Conservation (phyloP, 2,329 filamentous ascomycete species). For the Ophiocordyceps robertsii region DNA sequence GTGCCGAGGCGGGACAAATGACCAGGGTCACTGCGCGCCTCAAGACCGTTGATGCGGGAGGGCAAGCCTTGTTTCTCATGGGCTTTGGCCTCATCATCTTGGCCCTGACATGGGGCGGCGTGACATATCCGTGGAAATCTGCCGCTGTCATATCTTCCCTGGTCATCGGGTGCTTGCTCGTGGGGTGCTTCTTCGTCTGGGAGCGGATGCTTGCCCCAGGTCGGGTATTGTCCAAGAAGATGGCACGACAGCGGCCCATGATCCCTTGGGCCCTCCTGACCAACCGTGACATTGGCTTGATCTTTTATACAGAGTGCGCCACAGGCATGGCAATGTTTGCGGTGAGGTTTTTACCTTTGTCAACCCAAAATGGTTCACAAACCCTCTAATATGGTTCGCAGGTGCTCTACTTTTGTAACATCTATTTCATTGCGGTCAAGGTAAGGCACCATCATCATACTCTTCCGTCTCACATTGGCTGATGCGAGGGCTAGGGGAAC, state of each 20-base stretch:
- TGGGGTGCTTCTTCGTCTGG: too few relatives aligned
- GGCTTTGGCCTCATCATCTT: slow-evolving; percentile 41
- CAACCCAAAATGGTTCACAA: too few relatives aligned
- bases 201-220: too few relatives aligned
- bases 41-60: slow-evolving; percentile 40
- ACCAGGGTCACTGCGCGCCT: slow-evolving; percentile 29
- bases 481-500: too few relatives aligned
- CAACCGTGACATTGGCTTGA: slow-evolving; percentile 38
- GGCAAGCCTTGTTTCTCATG: slow-evolving; percentile 41
- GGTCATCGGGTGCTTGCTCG: slow-evolving; percentile 24
- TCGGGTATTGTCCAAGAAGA: slow-evolving; percentile 23
- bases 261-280: slow-evolving; percentile 46
- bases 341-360: slow-evolving; percentile 12
- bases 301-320: slow-evolving; percentile 49
- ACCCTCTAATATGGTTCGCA: slow-evolving; percentile 2
- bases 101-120: slow-evolving; percentile 42
- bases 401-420: slow-evolving; percentile 55
- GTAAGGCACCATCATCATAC: slow-evolving; percentile 13
- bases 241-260: slow-evolving; percentile 47
- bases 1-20: slow-evolving; percentile 15
- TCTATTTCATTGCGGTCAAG: slow-evolving; percentile 52
- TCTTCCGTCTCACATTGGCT: too few relatives aligned
- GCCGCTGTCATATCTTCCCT: slow-evolving; percentile 35
- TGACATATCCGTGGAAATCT: slow-evolving; percentile 36
- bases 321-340: slow-evolving; percentile 42